Evolutionary conservation across 768 basidiomycete genomes (phyloP).

Genomic region (Macrocybe gigantea): DNA sequence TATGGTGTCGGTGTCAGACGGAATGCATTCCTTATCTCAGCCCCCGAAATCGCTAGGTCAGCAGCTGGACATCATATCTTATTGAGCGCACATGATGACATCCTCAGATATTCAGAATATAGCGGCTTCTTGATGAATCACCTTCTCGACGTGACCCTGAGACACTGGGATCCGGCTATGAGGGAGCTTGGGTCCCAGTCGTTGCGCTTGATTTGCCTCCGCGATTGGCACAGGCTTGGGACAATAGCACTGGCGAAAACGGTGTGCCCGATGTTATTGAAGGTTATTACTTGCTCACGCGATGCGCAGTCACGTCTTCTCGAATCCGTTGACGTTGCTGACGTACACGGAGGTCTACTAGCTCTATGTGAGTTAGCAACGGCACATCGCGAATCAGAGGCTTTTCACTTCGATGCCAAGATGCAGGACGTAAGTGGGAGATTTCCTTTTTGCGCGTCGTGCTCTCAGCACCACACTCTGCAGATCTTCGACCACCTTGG

Average conservation of each 20-base stretch:
- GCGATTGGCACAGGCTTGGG: conserved; percentile 51
- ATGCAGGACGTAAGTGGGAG: conserved; percentile 38
- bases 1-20: conserved; percentile 85
- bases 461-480: not conserved
- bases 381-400: conserved; percentile 38
- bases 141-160: conserved; percentile 63
- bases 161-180: conserved; percentile 89
- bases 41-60: conserved; percentile 83
- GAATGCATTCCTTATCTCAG: conserved; percentile 80
- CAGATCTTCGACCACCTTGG: conserved; percentile 66
- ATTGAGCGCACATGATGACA: not conserved
- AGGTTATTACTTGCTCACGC: not conserved
- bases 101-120: conserved; percentile 71
- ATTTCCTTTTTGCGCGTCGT: not conserved
- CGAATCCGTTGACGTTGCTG: conserved; percentile 57
- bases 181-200: conserved; percentile 74
- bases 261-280: conserved; percentile 32
- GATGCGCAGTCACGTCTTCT: conserved; percentile 45
- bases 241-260: conserved; percentile 41
- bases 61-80: conserved; percentile 20
- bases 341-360: conserved; percentile 79
- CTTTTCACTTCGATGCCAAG: conserved; percentile 25
- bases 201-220: conserved; percentile 58
- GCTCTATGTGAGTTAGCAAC: conserved; percentile 67
- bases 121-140: conserved; percentile 64